phyloP scores from a whole-genome alignment of 352 stramenopile species.

The Phytophthora sp. region DNA sequence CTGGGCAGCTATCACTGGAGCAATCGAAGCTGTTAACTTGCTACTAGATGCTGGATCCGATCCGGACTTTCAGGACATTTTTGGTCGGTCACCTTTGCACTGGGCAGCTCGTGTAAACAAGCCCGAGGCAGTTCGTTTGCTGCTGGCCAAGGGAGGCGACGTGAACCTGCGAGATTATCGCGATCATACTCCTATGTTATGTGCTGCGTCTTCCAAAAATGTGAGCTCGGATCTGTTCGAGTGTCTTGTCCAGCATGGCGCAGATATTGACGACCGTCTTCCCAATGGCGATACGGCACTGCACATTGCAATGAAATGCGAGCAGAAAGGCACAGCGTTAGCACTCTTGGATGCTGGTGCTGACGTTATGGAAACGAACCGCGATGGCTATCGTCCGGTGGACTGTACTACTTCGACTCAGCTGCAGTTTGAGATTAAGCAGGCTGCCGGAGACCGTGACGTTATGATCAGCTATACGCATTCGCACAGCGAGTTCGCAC shows the following conservation, averaged over 20 bases:
- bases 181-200: slow-evolving; percentile 71
- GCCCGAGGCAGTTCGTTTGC: slow-evolving; percentile 46
- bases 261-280: slow-evolving; percentile 72
- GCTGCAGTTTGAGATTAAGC: slow-evolving; percentile 86
- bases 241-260: slow-evolving; percentile 52
- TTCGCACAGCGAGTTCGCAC: slow-evolving; percentile 77
- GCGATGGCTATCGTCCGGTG: slow-evolving; percentile 68
- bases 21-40: slow-evolving; percentile 42
- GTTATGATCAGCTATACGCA: slow-evolving; percentile 92
- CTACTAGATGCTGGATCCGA: slow-evolving; percentile 66
- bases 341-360: slow-evolving; percentile 62
- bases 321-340: slow-evolving; percentile 66
- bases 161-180: slow-evolving; percentile 59
- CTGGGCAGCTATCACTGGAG: slow-evolving; percentile 70
- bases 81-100: slow-evolving; percentile 67
- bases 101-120: slow-evolving; percentile 72
- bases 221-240: slow-evolving; percentile 60
- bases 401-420: slow-evolving; percentile 86
- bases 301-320: slow-evolving; percentile 77
- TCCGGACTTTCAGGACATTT: slow-evolving; percentile 71
- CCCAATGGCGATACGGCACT: slow-evolving; percentile 74
- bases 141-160: slow-evolving; percentile 60
- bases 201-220: slow-evolving; percentile 60
- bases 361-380: slow-evolving; percentile 70
- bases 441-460: slow-evolving; percentile 74